Conservation (phyloP, 805 yeast genomes). For the Sugiyamaella chiloensis region DNA sequence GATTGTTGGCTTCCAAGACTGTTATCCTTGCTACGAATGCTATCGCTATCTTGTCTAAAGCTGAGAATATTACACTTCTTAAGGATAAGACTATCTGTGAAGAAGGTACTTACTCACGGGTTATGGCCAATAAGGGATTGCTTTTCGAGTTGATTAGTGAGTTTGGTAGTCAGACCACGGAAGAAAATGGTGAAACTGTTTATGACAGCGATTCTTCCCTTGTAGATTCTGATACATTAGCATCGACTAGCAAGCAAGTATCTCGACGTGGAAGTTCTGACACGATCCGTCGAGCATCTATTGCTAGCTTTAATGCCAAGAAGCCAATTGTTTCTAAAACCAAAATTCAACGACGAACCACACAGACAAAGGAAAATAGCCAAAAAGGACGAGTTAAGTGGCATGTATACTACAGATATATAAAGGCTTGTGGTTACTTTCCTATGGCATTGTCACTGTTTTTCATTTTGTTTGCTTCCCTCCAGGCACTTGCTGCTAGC, state of each 20-base stretch:
- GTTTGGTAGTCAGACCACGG: conserved; percentile 17
- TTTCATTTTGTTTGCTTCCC: conserved; percentile 43
- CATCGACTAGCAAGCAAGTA: conserved; percentile 5
- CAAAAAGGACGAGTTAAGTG: conserved; percentile 85
- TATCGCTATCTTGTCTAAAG: conserved; percentile 69
- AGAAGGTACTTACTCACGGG: conserved; percentile 57
- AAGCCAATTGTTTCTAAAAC: background rate
- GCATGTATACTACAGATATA: conserved; percentile 69
- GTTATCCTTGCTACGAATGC: conserved; percentile 78
- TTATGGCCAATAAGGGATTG: conserved; percentile 33
- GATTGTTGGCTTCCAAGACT: conserved; percentile 67
- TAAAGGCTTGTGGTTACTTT: conserved; percentile 66
- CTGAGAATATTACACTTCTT: conserved; percentile 63
- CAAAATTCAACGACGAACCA: conserved; percentile 12
- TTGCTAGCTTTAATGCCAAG: conserved; percentile 12
- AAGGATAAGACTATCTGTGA: conserved; percentile 45
- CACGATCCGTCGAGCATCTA: conserved; percentile 22
- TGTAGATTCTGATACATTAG: conserved; percentile 11
- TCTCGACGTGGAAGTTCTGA: conserved; percentile 18
- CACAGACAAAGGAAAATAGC: conserved; percentile 48
- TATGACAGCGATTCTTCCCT: conserved; percentile 6
- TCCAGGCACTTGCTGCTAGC: conserved; percentile 58
- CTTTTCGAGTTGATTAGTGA: conserved; percentile 22
- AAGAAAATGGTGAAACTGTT: background rate
- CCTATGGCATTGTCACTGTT: conserved; percentile 36